These are phyloP conservation scores for Malania oleifera DNA, from an alignment of 164 flowering plant species.

Conservation along the genomic window DNA sequence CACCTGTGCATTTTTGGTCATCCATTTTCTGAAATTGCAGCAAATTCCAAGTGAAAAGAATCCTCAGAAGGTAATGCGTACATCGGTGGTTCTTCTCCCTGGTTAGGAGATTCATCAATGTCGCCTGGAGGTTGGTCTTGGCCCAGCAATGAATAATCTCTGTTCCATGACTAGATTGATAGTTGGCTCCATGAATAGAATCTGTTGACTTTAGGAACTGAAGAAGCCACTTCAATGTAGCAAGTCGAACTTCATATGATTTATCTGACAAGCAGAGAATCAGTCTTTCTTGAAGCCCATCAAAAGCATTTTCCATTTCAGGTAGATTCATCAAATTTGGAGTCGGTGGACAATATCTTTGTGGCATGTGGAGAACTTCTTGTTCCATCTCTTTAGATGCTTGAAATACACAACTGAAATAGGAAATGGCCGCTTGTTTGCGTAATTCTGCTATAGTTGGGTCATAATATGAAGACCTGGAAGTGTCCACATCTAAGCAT, in stretches of 20 bases:
- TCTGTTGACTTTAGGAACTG: conserved; percentile 42
- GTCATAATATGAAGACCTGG: conserved; percentile 47
- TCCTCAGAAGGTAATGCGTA: conserved; percentile 60
- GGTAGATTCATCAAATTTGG: conserved; percentile 12
- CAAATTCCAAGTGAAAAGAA: conserved; percentile 69
- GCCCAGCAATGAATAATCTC: conserved; percentile 37
- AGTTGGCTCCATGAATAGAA: conserved; percentile 11
- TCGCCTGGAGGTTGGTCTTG: conserved; percentile 48
- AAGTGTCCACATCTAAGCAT: conserved; percentile 50
- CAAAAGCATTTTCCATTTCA: conserved; percentile 25
- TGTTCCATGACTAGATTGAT: conserved; percentile 20
- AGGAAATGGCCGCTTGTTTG: conserved; percentile 65
- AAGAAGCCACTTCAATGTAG: conserved; percentile 77
- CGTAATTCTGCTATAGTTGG: conserved; percentile 72
- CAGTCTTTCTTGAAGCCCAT: conserved; percentile 43
- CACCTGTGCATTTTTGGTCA: conserved; percentile 10
- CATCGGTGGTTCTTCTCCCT: conserved; percentile 76
- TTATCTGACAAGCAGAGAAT: conserved; percentile 50
- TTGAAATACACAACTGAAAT: conserved; percentile 62
- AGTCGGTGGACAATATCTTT: conserved; percentile 17
- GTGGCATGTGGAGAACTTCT: conserved; percentile 26
- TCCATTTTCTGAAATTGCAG: conserved; percentile 36
- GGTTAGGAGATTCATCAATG: conserved; percentile 42
- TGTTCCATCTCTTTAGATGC: conserved; percentile 31
- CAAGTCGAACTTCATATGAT: conserved; percentile 81